Base-by-base conservation (phyloP, 805 yeast species). In the Ogataea naganishii region DNA sequence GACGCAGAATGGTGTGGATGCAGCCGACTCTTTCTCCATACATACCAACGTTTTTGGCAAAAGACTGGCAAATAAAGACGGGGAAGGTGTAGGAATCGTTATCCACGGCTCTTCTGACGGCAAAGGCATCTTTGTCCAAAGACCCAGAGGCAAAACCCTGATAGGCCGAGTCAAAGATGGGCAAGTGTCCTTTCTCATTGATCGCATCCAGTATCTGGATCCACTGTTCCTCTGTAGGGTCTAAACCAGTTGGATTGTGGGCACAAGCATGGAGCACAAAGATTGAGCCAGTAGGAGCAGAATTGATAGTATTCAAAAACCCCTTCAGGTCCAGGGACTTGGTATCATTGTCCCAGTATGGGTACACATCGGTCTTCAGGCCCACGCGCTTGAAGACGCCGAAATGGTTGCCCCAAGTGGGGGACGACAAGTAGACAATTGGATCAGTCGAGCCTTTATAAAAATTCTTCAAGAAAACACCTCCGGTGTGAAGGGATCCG, bases 21-120 rank as follows among this genome's bases (percentile, higher is more conserved):
- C 92, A 94, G 39, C 98, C 98, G 20, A 80, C 85, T 65, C 98
- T 80, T 66, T 89, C 97, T 56, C 97, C 97, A 53, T 89, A 89
- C 75, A 89, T 79, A 41, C 97, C 97, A 49, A 82, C 82, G 61
- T 92, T 89, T 59, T 89, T 89, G 33, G 97, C 95, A 58, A 89
- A 89, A 7, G 96, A 86, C 66, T 89, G 98, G 60, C 95, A 86
- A 34, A 89, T 70, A 19, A 84, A 48, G 32, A 82, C 57, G 34
- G 89, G 88, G 40, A 66, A 53, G 22, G 65, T 60, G 33, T 61
- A 62, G 13, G 59, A 54, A 23, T 64, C 57, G 29, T 47, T 47
- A 31, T 60, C 52, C 30, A 79, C 65, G 38, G 85, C 86, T 29
- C 66, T 60, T 41, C 86, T 67, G 33, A 80, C 75, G 15, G 96